Conservation (phyloP, 2,329 filamentous ascomycete genomes). For the Colletotrichum tofieldiae region DNA sequence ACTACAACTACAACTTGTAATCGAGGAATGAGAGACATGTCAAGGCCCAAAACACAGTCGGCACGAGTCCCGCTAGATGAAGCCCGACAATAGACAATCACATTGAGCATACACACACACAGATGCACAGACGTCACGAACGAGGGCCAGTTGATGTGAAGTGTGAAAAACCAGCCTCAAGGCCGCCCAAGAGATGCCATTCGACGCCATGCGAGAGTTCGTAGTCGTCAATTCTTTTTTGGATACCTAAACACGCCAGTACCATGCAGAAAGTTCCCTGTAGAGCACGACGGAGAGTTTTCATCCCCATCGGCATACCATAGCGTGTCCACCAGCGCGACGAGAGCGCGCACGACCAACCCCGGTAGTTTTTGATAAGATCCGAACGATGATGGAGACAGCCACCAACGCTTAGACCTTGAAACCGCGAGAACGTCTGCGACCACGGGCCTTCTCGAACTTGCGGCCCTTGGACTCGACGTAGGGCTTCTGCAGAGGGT, state of each 20-base stretch:
- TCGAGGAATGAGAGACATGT: neutral
- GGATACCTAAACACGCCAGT: constrained; percentile 65
- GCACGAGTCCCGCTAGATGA: neutral
- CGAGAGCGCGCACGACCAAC: constrained; percentile 29
- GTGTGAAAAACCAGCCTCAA: neutral
- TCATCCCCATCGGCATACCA: constrained; percentile 20
- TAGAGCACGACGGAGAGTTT: constrained; percentile 45
- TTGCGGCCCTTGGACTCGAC: constrained; percentile 99
- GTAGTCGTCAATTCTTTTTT: constrained; percentile 44
- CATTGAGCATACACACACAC: neutral
- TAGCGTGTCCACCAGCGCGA: constrained; percentile 33
- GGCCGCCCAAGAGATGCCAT: constrained; percentile 34
- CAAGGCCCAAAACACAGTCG: neutral
- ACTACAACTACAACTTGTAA: too few species aligned
- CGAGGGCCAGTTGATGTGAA: constrained; percentile 9
- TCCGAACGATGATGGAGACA: constrained; percentile 8
- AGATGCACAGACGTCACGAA: neutral
- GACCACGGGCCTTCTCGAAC: constrained; percentile 99
- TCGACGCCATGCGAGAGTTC: constrained; percentile 36
- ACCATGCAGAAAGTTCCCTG: constrained; percentile 58
- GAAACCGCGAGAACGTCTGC: constrained; percentile 98
- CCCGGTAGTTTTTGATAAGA: constrained; percentile 24
- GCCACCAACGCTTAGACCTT: constrained; percentile 85
- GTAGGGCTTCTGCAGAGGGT: constrained; percentile 83
- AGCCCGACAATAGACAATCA: neutral